Evolutionary conservation across 352 stramenopile genomes (phyloP), one percentile per base, ranked within the genome.

Genomic region (Pseudoperonospora humuli): DNA sequence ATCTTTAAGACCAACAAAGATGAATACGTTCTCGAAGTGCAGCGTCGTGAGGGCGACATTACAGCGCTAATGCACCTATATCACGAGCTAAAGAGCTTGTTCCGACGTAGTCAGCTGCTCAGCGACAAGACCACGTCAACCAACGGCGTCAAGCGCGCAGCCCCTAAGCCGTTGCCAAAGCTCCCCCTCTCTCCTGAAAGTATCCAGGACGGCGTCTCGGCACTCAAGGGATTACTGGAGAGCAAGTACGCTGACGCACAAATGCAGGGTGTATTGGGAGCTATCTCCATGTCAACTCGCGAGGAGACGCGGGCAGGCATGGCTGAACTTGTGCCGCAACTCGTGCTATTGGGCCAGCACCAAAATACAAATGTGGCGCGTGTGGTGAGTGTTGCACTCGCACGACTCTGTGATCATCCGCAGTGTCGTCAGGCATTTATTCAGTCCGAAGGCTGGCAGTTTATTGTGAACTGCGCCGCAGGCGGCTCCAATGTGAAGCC

Each of bases 341-440:
- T 93, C 2, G 74, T 93, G 15, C 25, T 43, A 13, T 61, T 89
- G 3, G 75, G 69, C 5, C 71, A 86, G 49, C 82, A 70, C n/a
- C 57, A 71, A 51, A 79, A 86, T 33, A 24, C 49, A 4, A 70
- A 66, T 34, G 71, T 93, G 2, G 32, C 67, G 7, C 69, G 71
- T 50, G 65, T 88, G 55, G 73, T 87, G 9, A 76, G 72, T 15
- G 79, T 81, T 11, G 80, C 77, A 10, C 64, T 93, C 26, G 77
- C 77, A 36, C 69, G 69, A 23, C 72, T 93, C 39, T 93, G 80
- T 50, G 75, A 93, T 61, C 75, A 93, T 60, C 73, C 80, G 2
- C 74, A 87, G 47, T 93, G 80, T 40, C 80, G 80, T 40, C 75
- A 87, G 51, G 77, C 70, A 31, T 87, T 93, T 56, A 65, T 93